These are phyloP conservation scores for Plasmodium gonderi DNA, from an alignment of 169 alveolate genomes.

Conservation along the genomic window DNA sequence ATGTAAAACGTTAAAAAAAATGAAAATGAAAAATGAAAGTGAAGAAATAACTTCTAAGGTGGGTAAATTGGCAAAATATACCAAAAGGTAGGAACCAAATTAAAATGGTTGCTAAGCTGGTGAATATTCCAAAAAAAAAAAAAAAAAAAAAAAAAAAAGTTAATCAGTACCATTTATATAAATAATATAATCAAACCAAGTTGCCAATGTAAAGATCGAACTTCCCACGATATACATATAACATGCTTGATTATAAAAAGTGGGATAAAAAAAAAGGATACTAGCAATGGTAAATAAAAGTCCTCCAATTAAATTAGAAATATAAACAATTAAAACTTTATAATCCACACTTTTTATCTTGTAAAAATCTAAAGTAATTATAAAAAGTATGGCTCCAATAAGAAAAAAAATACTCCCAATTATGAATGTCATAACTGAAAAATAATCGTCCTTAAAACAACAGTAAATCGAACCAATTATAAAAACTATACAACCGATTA, in stretches of 20 bases:
- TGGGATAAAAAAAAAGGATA: slow-evolving; percentile 10
- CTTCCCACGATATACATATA: slow-evolving; percentile 43
- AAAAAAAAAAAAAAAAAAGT: neutral
- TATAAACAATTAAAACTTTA: slow-evolving; percentile 13
- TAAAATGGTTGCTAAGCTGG: too few relatives aligned
- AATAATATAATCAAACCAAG: slow-evolving; percentile 39
- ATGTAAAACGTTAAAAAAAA: neutral
- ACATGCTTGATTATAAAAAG: slow-evolving; percentile 20
- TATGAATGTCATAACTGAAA: slow-evolving; percentile 13
- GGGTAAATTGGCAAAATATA: neutral
- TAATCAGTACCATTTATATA: neutral
- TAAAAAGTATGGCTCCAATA: slow-evolving; percentile 38
- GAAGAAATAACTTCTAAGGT: neutral
- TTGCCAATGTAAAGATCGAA: slow-evolving; percentile 42
- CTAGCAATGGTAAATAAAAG: slow-evolving; percentile 57
- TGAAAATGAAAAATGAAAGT: neutral
- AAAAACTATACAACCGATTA: slow-evolving; percentile 30
- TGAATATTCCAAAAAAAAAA: too few relatives aligned
- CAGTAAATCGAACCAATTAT: slow-evolving; percentile 34
- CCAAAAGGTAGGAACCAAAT: neutral
- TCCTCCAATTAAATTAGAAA: slow-evolving; percentile 47
- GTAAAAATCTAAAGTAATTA: neutral
- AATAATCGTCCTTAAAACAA: slow-evolving; percentile 36
- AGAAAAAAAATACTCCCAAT: slow-evolving; percentile 50
- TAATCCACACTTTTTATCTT: slow-evolving; percentile 16